phyloP scores from a whole-genome alignment of 164 flowering plant genomes.

The Houttuynia cordata region DNA sequence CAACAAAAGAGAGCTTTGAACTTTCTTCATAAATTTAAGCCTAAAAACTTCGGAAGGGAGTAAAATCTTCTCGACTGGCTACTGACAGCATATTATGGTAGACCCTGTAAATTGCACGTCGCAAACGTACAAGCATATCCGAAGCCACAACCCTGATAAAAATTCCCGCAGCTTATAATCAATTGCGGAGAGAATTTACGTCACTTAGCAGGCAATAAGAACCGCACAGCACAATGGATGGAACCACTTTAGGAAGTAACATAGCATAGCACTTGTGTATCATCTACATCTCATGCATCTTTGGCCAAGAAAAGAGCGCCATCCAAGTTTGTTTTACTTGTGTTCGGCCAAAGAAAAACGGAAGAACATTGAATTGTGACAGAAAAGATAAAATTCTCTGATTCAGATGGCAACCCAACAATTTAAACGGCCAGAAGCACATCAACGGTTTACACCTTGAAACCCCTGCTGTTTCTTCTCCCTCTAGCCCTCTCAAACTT shows the following conservation, averaged over 20 bases:
- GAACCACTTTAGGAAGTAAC: no score
- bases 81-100: no score
- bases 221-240: neutral
- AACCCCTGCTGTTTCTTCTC: slow-evolving; percentile 20
- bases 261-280: no score
- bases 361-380: neutral
- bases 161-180: no score
- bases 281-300: neutral
- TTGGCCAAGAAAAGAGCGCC: neutral
- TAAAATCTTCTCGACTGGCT: no score
- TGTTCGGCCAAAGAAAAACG: neutral
- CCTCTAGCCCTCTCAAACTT: slow-evolving; percentile 21
- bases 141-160: no score
- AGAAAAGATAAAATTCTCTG: neutral
- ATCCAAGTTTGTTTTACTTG: neutral
- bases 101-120: no score
- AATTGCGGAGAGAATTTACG: no score
- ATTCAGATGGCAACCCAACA: neutral
- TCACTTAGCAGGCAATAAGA: neutral
- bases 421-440: neutral
- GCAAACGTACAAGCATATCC: no score
- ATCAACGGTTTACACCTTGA: slow-evolving; percentile 3
- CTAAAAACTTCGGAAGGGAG: no score
- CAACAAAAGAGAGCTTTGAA: no score
- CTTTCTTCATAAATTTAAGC: no score